These are phyloP conservation scores for Populus pruinosa DNA, from an alignment of 345 rosid species.

Conservation along the genomic window DNA sequence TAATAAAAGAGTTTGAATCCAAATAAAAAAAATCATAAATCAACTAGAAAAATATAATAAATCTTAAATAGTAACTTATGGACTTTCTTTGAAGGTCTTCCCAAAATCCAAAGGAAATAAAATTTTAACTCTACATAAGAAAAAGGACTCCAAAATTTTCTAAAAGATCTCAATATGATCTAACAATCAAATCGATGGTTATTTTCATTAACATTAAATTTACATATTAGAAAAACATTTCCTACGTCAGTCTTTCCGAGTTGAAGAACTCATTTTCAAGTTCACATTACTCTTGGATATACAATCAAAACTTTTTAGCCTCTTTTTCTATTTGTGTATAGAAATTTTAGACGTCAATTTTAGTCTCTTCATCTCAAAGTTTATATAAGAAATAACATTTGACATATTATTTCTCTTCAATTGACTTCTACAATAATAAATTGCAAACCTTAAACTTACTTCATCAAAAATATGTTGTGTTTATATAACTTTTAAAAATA, in stretches of 20 bases:
- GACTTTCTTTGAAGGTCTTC: not conserved
- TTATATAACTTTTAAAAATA: no score
- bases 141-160: not conserved
- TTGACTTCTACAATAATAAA: no score
- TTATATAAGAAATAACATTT: no score
- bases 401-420: not conserved
- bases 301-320: not conserved
- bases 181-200: not conserved
- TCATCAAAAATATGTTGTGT: not conserved
- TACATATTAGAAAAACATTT: not conserved
- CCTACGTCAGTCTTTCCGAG: rapidly evolving
- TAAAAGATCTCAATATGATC: not conserved
- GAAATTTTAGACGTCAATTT: no score
- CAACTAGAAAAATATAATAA: not conserved
- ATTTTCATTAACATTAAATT: not conserved
- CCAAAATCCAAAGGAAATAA: not conserved
- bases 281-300: not conserved
- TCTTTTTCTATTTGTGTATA: no score
- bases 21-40: no score
- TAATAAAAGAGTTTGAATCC: no score
- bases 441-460: no score
- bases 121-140: not conserved
- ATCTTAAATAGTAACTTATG: not conserved
- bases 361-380: not conserved
- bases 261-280: not conserved